Base-by-base conservation (phyloP, 2,329 filamentous ascomycete genomes). In the Pseudocercospora fuligena region DNA sequence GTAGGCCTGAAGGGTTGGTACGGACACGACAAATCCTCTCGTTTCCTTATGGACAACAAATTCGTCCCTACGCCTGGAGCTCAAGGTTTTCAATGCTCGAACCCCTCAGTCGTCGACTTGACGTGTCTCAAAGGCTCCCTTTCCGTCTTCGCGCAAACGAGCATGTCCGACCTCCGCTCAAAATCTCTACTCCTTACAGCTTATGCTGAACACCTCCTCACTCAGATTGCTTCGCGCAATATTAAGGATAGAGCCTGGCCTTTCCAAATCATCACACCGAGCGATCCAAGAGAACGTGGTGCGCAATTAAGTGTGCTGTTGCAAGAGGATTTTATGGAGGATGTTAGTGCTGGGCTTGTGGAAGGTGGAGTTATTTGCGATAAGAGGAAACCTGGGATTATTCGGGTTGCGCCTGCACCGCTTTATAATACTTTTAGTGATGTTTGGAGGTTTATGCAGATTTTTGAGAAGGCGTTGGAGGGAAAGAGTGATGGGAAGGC, bases 341-440 rank as follows among this genome's bases (percentile, higher is more conserved):
- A 66, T 1, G 87, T 96, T 2, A 84, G 88, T 61, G 81, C 82
- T 54, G 84, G 84, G 33, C 77, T 97, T 29, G 87, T 91, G 72
- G 84, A 86, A 12, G 85, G 87, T 3, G 91, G 90, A 0, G 88
- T 95, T 1, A 85, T 96, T 1, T 89, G 92, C 53, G 93, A 97
- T 76, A 91, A 95, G 84, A 84, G 93, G 67, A 93, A 92, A 78
- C 93, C 93, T 0, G 89, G 94, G 75, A 93, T 97, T 14, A 89
- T 97, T 61, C 84, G 93, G 1, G 89, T 96, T 1, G 92, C 93
- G 1, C 93, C 93, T 1, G 90, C 91, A 54, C 92, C 93, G 9
- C 78, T 97, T 71, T 97, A 97, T 79, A 94, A 94, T 74, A 88
- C 87, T 0, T 96, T 92, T 76, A 84, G 84, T 64, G 93, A 97